These are phyloP conservation scores for Venturia aucupariae DNA, from an alignment of 2,329 filamentous ascomycete species.

Conservation along the genomic window DNA sequence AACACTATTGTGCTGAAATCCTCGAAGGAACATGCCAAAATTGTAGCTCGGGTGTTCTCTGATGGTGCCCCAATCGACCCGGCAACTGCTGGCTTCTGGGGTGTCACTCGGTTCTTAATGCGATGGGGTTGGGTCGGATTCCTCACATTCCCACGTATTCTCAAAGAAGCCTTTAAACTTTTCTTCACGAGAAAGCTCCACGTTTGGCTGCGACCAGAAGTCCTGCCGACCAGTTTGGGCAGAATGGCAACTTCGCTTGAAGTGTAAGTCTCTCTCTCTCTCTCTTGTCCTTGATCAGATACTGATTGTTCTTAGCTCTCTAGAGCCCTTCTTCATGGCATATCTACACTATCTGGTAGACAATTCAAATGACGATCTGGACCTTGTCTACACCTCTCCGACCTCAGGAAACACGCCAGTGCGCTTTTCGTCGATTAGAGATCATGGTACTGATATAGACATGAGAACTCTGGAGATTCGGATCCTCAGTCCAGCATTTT, in stretches of 20 bases:
- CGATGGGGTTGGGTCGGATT: conserved; percentile 61
- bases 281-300: not conserved
- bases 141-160: conserved; percentile 55
- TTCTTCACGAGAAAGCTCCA: conserved; percentile 49
- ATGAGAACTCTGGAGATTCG: conserved; percentile 41
- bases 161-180: conserved; percentile 49
- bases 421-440: conserved; percentile 19
- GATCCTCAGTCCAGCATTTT: conserved; percentile 57
- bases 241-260: conserved; percentile 46
- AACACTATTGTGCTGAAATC: conserved; percentile 53
- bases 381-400: conserved; percentile 33
- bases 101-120: conserved; percentile 40
- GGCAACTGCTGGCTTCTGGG: conserved; percentile 30
- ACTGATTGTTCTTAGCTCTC: conserved; percentile 19
- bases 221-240: conserved; percentile 46
- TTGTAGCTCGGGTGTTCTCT: conserved; percentile 52
- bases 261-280: conserved; percentile 18
- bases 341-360: conserved; percentile 41
- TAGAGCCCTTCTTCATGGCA: conserved; percentile 31
- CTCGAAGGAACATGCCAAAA: conserved; percentile 50
- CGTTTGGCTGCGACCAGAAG: conserved; percentile 58
- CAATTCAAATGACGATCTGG: conserved; percentile 32
- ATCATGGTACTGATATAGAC: conserved; percentile 18
- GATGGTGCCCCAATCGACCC: conserved; percentile 44
- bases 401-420: conserved; percentile 30